Base-by-base conservation (phyloP, 305 asterid genomes). In the Fraxinus floribunda region DNA sequence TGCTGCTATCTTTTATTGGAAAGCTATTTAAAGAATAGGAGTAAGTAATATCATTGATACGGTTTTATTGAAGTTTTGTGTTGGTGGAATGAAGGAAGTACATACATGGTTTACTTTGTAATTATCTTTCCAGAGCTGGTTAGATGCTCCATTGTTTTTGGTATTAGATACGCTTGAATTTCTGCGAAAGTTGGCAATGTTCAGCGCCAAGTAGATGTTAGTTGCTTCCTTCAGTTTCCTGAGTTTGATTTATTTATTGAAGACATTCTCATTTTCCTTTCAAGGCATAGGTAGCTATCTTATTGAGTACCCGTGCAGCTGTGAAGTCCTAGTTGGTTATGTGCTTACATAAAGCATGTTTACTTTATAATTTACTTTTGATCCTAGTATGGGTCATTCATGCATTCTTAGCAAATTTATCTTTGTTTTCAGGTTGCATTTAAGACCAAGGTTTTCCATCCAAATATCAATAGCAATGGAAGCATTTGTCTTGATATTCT, bases 401-500 rank as follows among this genome's bases (percentile, higher is more conserved):
- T 68, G 36, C 18, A 24, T 66, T 66, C 74, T 24, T 66, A 66
- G 18, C 74, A 66, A 66, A 66, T 66, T 66, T 66, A 26, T 83
- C 68, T 62, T 39, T 73, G 5, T 78, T 44, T 77, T 44, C 75
- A 86, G 89, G 89, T 86, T 83, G 89, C 89, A 34, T 86, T 86
- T 74, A 86, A 86, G 87, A 86, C 89, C 32, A 86, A 86, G 79
- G 87, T 86, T 62, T 84, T 84, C 78, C 87, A 84, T 46, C 84
- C 85, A 70, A 84, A 84, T 72, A 71, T 86, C 84, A 84, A 84
- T 80, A 86, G 87, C 35, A 86, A 86, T 35, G 87, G 89, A 77
- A 84, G 89, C 81, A 86, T 86, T 71, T 86, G 87, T 79, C 86
- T 86, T 34, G 89, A 86, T 84, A 86, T 86, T 78, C 87, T 86